These are phyloP conservation scores for Xylariales sp. DNA, from an alignment of 2,329 filamentous ascomycete genomes.

Conservation along the genomic window DNA sequence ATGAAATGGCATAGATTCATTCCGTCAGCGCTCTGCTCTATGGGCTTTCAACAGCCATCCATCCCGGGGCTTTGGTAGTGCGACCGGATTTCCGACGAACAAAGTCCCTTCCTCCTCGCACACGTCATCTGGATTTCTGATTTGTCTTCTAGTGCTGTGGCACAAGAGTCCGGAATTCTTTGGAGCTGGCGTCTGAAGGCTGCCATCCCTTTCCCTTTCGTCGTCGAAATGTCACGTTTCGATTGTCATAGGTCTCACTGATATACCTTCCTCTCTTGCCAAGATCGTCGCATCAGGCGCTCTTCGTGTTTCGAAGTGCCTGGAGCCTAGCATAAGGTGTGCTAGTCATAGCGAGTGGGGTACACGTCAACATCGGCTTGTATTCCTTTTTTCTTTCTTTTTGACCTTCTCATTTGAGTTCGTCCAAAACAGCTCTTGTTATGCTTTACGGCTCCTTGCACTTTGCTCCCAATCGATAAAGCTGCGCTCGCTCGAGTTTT, in stretches of 20 bases:
- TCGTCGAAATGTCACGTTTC: not conserved
- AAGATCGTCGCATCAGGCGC: constrained; percentile 32
- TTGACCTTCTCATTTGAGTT: constrained; percentile 31
- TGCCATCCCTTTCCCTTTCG: not conserved
- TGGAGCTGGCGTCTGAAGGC: too few species aligned
- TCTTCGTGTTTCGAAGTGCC: constrained; percentile 20
- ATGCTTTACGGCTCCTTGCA: constrained; percentile 6
- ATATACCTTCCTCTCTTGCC: constrained; percentile 32
- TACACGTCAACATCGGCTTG: constrained; percentile 4
- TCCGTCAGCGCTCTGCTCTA: not conserved
- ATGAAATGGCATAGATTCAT: not conserved
- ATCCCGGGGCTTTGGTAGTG: constrained; percentile 9
- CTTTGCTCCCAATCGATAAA: not conserved
- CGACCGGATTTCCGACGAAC: constrained; percentile 21
- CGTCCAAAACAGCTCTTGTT: constrained; percentile 17
- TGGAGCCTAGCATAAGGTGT: not conserved
- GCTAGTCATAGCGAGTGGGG: not conserved
- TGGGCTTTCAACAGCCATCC: constrained; percentile 34
- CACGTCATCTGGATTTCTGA: not conserved
- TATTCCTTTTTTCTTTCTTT: not conserved
- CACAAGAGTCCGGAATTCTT: constrained; percentile 1
- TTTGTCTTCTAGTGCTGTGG: not conserved
- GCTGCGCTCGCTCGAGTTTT: not conserved
- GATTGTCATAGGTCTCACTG: constrained; percentile 7
- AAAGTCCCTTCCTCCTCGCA: not conserved